Evolutionary conservation across 2,329 filamentous ascomycete species (phyloP).

Genomic region (Zymoseptoria crescenta): DNA sequence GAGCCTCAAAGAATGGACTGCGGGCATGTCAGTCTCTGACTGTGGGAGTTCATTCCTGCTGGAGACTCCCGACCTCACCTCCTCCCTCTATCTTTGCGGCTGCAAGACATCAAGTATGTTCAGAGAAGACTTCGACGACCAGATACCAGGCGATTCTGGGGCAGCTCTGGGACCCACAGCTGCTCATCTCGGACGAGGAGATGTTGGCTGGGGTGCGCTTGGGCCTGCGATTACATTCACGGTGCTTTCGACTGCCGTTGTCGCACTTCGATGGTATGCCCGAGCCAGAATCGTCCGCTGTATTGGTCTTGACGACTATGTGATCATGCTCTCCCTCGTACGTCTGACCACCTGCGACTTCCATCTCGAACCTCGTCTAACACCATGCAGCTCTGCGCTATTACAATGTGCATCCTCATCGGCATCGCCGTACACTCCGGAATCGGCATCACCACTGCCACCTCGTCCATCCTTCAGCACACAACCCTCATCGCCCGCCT

Average conservation of each 20-base stretch:
- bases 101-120: neutral
- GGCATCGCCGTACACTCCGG: conserved; percentile 19
- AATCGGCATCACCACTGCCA: conserved; percentile 8
- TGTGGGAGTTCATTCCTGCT: neutral
- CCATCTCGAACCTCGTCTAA: neutral
- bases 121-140: neutral
- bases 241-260: conserved; percentile 25
- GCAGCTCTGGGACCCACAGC: conserved; percentile 7
- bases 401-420: conserved; percentile 25
- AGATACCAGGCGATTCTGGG: neutral
- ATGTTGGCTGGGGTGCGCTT: conserved; percentile 27
- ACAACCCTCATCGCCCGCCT: conserved; percentile 21
- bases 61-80: neutral
- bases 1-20: neutral
- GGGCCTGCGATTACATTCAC: conserved; percentile 27
- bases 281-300: conserved; percentile 25
- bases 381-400: conserved; percentile 19
- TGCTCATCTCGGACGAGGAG: conserved; percentile 14
- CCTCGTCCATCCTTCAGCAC: neutral
- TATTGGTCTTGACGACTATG: conserved; percentile 31
- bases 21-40: neutral
- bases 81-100: neutral
- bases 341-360: conserved; percentile 2
- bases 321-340: conserved; percentile 31
- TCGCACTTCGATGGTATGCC: conserved; percentile 30